phyloP scores from a whole-genome alignment of 805 yeast species.

The Myxozyma melibiosi region DNA sequence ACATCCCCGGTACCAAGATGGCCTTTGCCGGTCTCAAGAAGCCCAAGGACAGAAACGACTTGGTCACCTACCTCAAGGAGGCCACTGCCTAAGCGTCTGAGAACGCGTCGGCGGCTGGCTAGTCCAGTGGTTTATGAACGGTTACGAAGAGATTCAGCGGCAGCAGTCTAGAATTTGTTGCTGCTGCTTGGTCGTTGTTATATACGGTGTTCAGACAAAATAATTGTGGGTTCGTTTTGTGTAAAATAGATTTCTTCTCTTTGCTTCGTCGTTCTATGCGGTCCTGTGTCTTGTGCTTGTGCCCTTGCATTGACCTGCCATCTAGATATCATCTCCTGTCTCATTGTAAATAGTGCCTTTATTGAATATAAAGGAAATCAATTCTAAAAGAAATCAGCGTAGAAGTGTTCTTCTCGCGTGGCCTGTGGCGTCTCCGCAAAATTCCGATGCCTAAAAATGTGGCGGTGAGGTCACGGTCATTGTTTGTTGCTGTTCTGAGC shows the following conservation, averaged over 20 bases:
- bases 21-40: constrained; percentile 99
- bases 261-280: not conserved
- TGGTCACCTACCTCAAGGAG: constrained; percentile 64
- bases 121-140: too few species aligned
- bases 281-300: not conserved
- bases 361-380: too few species aligned
- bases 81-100: too few species aligned
- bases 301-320: not conserved
- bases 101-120: too few species aligned
- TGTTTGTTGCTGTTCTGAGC: too few species aligned
- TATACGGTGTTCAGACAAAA: constrained; percentile 2
- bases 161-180: not conserved
- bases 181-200: not conserved
- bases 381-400: too few species aligned
- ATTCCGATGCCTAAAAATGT: too few species aligned
- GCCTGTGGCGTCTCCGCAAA: too few species aligned
- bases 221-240: not conserved
- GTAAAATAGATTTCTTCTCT: constrained; percentile 1
- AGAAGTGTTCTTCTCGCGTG: too few species aligned
- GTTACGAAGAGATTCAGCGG: too few species aligned
- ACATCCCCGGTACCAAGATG: constrained; percentile 99
- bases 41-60: constrained; percentile 97
- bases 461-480: too few species aligned
- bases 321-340: not conserved
- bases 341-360: too few species aligned